Conservation (phyloP, 2,329 filamentous ascomycete genomes). For the Colletotrichum sp. region DNA sequence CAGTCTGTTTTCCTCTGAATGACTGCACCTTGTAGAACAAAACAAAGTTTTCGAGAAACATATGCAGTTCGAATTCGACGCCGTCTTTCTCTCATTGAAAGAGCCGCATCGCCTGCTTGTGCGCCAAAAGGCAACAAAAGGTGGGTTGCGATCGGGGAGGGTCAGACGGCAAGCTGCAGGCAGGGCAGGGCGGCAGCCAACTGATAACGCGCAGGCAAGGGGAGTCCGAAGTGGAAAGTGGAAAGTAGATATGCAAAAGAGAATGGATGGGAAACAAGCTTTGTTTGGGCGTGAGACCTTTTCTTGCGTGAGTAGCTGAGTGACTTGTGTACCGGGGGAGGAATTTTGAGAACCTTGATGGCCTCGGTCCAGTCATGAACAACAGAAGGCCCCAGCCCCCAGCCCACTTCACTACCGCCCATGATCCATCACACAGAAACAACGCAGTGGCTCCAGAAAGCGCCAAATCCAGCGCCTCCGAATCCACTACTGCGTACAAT, state of each 20-base stretch:
- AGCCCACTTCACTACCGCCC: neutral
- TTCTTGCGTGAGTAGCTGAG: neutral
- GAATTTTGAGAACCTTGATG: slow-evolving; percentile 8
- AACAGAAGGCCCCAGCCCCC: neutral
- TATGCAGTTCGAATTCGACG: neutral
- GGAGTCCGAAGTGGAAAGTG: neutral
- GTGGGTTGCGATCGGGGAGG: slow-evolving; percentile 1
- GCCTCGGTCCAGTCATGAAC: neutral
- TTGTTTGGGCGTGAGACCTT: slow-evolving; percentile 14
- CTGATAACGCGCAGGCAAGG: neutral
- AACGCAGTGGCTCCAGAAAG: slow-evolving; percentile 12
- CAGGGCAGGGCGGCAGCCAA: neutral
- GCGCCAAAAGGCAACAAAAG: neutral
- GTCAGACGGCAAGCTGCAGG: slow-evolving; percentile 12
- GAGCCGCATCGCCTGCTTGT: neutral
- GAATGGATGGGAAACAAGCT: slow-evolving; percentile 8
- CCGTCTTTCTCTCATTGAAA: neutral
- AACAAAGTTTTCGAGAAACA: neutral
- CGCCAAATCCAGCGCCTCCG: neutral
- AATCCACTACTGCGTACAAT: slow-evolving; percentile 2
- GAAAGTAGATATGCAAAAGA: neutral
- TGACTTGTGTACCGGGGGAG: neutral
- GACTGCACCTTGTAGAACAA: neutral
- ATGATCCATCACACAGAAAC: neutral
- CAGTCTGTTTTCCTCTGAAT: neutral